Percentiles rank a stretch among this genome's conserved stretches.
Conservation (phyloP, 257 asterid genomes). For the Lycium barbarum region DNA sequence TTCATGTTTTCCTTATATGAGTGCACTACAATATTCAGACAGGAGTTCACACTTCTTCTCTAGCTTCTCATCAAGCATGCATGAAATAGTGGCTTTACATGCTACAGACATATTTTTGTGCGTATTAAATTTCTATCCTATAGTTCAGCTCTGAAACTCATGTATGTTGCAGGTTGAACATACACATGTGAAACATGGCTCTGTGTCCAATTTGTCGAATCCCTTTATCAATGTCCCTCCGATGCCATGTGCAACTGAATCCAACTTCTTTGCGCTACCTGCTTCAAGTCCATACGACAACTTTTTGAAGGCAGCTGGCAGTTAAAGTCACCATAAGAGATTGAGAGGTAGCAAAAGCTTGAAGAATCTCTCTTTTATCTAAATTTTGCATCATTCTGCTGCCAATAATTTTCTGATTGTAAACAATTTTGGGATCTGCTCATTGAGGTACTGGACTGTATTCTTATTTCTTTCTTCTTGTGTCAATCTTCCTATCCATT, state of each 20-base stretch:
- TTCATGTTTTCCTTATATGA: background rate
- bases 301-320: slow-evolving; percentile 82
- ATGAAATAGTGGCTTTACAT: background rate
- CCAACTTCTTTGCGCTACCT: slow-evolving; percentile 58
- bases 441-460: background rate
- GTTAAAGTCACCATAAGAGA: slow-evolving; percentile 41
- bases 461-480: slow-evolving; percentile 8
- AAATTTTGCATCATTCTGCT: slow-evolving; percentile 21
- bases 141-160: background rate
- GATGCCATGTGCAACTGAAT: slow-evolving; percentile 49
- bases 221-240: slow-evolving; percentile 36
- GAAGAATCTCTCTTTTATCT: slow-evolving; percentile 16
- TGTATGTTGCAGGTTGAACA: slow-evolving; percentile 13
- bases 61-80: background rate
- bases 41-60: background rate
- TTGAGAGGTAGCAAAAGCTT: slow-evolving; percentile 25
- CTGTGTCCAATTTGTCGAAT: slow-evolving; percentile 37
- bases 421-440: slow-evolving; percentile 21
- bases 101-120: background rate
- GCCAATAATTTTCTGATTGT: background rate
- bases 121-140: background rate
- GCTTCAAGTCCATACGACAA: slow-evolving; percentile 77
- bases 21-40: background rate
- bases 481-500: slow-evolving; percentile 15
- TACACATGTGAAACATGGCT: slow-evolving; percentile 17